Conservation (phyloP, 2,329 filamentous ascomycete genomes). For the Diaporthe destruens region DNA sequence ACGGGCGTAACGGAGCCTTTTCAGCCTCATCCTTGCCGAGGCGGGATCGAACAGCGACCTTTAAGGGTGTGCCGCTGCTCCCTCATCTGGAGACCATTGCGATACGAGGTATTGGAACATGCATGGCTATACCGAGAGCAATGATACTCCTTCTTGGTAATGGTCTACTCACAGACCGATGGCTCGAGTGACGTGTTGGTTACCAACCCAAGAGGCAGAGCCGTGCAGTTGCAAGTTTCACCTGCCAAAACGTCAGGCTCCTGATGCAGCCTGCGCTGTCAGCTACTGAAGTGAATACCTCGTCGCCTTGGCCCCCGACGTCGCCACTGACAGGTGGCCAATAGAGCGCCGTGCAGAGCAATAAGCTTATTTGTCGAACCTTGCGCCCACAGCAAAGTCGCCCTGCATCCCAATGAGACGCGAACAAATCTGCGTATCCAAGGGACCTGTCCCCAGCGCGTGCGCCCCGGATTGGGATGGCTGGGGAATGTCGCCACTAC, state of each 20-base stretch:
- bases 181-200: neutral
- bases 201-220: neutral
- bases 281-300: neutral
- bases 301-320: neutral
- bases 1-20: conserved; percentile 9
- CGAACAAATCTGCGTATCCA: neutral
- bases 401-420: neutral
- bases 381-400: neutral
- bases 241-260: neutral
- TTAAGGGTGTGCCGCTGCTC: neutral
- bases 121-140: conserved; percentile 4
- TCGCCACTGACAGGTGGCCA: neutral
- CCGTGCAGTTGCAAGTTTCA: neutral
- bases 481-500: neutral
- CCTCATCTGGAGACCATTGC: neutral
- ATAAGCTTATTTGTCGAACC: conserved; percentile 4
- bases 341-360: neutral
- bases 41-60: no score
- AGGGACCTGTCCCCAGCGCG: neutral
- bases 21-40: neutral
- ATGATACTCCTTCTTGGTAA: neutral
- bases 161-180: neutral
- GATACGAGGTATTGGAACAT: neutral
- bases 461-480: neutral
- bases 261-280: neutral